These are phyloP conservation scores for Coemansia sp. DNA, from an alignment of 192 early-diverging fungal genomes.

Conservation along the genomic window DNA sequence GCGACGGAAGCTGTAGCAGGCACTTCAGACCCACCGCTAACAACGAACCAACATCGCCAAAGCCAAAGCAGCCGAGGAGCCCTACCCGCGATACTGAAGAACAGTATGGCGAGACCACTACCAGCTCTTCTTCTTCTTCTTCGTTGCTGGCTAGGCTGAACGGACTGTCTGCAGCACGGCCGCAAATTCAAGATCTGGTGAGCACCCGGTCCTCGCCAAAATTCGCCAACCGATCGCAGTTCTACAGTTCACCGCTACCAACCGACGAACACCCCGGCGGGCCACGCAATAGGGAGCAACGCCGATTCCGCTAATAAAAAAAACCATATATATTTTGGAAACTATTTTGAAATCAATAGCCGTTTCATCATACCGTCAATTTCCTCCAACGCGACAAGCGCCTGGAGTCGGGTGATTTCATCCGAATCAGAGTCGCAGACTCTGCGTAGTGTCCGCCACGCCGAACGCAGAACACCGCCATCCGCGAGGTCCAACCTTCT, in stretches of 20 bases:
- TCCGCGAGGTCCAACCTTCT: slow-evolving; percentile 57
- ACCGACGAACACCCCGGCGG: slow-evolving; percentile 5
- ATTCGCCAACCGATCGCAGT: slow-evolving; percentile 45
- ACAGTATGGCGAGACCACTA: neutral
- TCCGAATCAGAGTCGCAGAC: slow-evolving; percentile 67
- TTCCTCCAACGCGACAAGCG: slow-evolving; percentile 65
- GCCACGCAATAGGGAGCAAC: neutral
- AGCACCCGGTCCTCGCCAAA: slow-evolving; percentile 38
- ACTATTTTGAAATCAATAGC: neutral
- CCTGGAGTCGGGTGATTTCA: slow-evolving; percentile 66
- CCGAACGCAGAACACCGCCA: slow-evolving; percentile 52
- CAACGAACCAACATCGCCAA: too few species aligned
- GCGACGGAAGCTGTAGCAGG: neutral
- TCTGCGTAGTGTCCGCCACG: slow-evolving; percentile 58
- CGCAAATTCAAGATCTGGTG: slow-evolving; percentile 33
- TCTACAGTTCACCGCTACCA: slow-evolving; percentile 16
- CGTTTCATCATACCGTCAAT: slow-evolving; percentile 58
- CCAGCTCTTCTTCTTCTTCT: neutral
- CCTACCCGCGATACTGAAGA: neutral
- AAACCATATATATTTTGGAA: too few species aligned
- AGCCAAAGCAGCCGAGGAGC: neutral
- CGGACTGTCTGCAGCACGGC: slow-evolving; percentile 11
- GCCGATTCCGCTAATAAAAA: slow-evolving; percentile 8
- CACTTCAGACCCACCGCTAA: too few species aligned
- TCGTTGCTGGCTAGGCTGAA: slow-evolving; percentile 32